Evolutionary conservation across 345 rosid genomes (phyloP).

Genomic region (Populus nigra): DNA sequence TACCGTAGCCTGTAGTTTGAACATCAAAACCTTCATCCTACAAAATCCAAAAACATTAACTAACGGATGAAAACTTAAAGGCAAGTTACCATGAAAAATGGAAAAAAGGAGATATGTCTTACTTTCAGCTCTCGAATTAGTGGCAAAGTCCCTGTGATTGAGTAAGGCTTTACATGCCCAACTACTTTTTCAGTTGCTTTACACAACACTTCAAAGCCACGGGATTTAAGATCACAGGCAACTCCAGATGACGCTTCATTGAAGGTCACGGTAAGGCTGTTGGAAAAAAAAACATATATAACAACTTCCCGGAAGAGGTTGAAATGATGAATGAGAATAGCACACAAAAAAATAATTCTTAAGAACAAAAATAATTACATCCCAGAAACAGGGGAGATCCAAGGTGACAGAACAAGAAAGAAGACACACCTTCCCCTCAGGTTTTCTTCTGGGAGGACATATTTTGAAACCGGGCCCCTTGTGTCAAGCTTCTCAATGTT

Average conservation of each 20-base stretch:
- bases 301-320: not conserved
- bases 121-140: conserved; percentile 86
- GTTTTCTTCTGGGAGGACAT: conserved; percentile 71
- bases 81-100: not conserved
- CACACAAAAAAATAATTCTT: conserved; percentile 4
- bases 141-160: conserved; percentile 92
- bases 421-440: conserved; percentile 69
- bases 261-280: conserved; percentile 70
- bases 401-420: not conserved
- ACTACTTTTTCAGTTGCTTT: conserved; percentile 90
- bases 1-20: conserved; percentile 91
- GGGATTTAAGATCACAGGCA: conserved; percentile 89
- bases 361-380: not conserved
- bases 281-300: conserved; percentile 5
- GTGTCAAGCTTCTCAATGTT: conserved; percentile 64
- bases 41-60: conserved; percentile 13
- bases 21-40: conserved; percentile 98
- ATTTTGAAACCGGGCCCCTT: conserved; percentile 90
- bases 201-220: conserved; percentile 76
- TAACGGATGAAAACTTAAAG: not conserved
- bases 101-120: conserved; percentile 17
- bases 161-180: conserved; percentile 89
- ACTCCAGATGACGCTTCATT: conserved; percentile 78
- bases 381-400: not conserved
- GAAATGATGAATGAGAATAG: not conserved